Evolutionary conservation across 1,284 basidiomycete genomes (phyloP).

Genomic region (Pyrrhoderma noxium): DNA sequence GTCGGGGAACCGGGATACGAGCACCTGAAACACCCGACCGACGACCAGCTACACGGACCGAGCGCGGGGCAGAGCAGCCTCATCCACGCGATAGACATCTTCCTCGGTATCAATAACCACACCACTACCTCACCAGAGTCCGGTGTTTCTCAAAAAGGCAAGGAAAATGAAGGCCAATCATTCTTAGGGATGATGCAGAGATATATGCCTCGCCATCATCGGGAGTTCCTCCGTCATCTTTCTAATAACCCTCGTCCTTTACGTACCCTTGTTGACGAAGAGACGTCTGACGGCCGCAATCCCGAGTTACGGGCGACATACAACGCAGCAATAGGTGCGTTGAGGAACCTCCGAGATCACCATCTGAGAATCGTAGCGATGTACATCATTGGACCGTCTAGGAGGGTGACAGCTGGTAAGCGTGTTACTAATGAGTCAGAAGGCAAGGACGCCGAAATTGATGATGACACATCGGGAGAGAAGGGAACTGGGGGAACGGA

Average conservation of each 20-base stretch:
- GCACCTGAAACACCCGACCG: constrained; percentile 40
- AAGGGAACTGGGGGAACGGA: constrained; percentile 74
- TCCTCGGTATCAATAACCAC: constrained; percentile 76
- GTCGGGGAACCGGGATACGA: constrained; percentile 41
- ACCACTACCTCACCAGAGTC: constrained; percentile 17
- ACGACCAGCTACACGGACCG: constrained; percentile 68
- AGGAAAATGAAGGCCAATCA: constrained; percentile 22
- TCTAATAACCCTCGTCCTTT: constrained; percentile 51
- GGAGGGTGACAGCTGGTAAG: constrained; percentile 34
- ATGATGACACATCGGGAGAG: constrained; percentile 15
- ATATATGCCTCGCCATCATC: constrained; percentile 91
- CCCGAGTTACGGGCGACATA: constrained; percentile 53
- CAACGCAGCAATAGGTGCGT: constrained; percentile 62
- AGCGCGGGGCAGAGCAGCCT: constrained; percentile 88
- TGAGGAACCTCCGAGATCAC: constrained; percentile 79
- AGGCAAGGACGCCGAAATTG: constrained; percentile 19
- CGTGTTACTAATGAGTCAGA: constrained; percentile 24
- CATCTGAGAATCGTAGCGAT: constrained; percentile 83
- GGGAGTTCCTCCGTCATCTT: constrained; percentile 81
- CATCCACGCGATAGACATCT: constrained; percentile 85
- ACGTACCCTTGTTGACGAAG: constrained; percentile 41
- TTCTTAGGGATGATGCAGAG: constrained; percentile 77
- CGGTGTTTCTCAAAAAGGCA: constrained; percentile 16
- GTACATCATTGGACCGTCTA: constrained; percentile 69
- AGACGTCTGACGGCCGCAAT: constrained; percentile 28